Conservation (phyloP, 208 protist genomes). For the Balamuthia mandrillaris region DNA sequence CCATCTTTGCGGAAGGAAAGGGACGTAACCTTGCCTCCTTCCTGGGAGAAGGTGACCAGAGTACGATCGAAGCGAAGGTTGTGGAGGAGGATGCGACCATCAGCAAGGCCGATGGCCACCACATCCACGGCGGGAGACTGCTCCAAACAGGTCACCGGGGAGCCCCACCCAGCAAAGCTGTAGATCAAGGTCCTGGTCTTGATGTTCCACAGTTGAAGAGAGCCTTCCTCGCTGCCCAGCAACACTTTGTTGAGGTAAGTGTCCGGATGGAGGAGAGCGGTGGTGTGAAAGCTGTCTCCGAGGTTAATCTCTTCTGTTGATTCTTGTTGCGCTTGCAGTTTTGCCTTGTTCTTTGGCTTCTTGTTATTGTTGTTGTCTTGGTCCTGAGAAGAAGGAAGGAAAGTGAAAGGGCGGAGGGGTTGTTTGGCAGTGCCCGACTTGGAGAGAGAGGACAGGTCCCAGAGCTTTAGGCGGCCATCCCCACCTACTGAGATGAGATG, state of each 20-base stretch:
- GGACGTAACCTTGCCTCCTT: background rate
- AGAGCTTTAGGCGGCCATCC: background rate
- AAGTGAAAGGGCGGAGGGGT: no score
- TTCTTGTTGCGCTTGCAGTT: no score
- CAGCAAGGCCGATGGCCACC: constrained; percentile 52
- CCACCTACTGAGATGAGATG: background rate
- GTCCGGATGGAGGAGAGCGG: constrained; percentile 33
- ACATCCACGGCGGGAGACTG: constrained; percentile 58
- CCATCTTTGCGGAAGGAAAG: constrained; percentile 58
- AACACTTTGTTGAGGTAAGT: constrained; percentile 65
- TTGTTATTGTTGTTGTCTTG: background rate
- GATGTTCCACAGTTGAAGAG: constrained; percentile 56
- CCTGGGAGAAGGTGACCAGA: constrained; percentile 42
- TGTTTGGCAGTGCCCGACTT: no score
- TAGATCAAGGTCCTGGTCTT: constrained; percentile 50
- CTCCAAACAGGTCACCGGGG: constrained; percentile 1
- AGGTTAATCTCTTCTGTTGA: background rate
- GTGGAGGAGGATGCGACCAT: constrained; percentile 48
- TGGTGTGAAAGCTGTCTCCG: background rate
- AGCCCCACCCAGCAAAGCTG: background rate
- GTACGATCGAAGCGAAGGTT: constrained; percentile 52
- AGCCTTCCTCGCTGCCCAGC: constrained; percentile 48
- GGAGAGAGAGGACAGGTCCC: constrained; percentile 13
- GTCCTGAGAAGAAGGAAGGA: background rate
- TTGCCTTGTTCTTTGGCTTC: no score